These are phyloP conservation scores for Conoideocrella luteorostrata DNA, from an alignment of 2,329 filamentous ascomycete species.

Conservation along the genomic window DNA sequence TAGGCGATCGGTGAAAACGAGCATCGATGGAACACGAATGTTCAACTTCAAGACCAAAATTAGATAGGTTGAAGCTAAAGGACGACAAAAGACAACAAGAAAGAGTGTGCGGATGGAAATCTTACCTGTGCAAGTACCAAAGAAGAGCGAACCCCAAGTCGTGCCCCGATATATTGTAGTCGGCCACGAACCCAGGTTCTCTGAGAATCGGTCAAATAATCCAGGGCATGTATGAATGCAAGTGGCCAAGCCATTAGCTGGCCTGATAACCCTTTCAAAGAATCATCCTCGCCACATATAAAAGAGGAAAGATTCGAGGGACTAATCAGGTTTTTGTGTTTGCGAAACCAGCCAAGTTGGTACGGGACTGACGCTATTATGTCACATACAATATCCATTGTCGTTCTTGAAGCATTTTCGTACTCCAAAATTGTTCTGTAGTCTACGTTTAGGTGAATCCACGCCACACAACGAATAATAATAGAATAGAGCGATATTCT, in stretches of 20 bases:
- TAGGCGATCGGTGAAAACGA: constrained; percentile 48
- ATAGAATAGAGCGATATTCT: constrained; percentile 49
- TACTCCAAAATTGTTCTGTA: constrained; percentile 60
- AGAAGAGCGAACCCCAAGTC: constrained; percentile 53
- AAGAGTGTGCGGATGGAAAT: background rate
- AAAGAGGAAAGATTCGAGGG: constrained; percentile 37
- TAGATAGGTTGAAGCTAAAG: too few relatives aligned
- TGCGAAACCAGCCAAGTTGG: constrained; percentile 52
- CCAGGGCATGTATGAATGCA: constrained; percentile 45
- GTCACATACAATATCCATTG: constrained; percentile 48
- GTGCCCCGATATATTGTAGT: constrained; percentile 46
- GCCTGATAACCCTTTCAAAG: constrained; percentile 48
- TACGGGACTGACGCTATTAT: constrained; percentile 56
- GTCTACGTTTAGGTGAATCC: constrained; percentile 53
- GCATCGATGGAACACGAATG: constrained; percentile 55
- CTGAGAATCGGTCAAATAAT: constrained; percentile 54
- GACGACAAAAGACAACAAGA: background rate
- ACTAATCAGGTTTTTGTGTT: constrained; percentile 33
- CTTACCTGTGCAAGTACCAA: constrained; percentile 49
- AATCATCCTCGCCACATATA: constrained; percentile 42
- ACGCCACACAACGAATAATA: constrained; percentile 53
- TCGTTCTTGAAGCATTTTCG: constrained; percentile 45
- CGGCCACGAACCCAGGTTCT: constrained; percentile 49
- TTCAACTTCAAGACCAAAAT: constrained; percentile 45
- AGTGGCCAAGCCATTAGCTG: constrained; percentile 57